Evolutionary conservation across 2,329 filamentous ascomycete species (phyloP).

Genomic region (Berkeleyomyces basicola): DNA sequence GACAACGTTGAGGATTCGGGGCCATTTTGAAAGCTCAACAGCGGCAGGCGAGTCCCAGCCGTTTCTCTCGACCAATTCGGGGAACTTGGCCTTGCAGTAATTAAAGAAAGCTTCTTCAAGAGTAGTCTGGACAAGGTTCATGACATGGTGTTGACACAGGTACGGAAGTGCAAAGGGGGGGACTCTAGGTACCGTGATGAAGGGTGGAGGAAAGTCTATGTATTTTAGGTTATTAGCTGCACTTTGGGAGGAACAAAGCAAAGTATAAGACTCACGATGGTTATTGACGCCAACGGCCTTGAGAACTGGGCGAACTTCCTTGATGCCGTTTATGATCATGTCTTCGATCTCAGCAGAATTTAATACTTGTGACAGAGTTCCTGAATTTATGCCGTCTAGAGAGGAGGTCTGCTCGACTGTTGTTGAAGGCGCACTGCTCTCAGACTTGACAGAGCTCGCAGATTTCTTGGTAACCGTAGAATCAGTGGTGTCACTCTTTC

Average conservation of each 20-base stretch:
- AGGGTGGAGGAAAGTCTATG: background rate
- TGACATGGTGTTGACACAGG: conserved; percentile 7
- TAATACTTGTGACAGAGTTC: background rate
- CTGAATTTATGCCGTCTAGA: background rate
- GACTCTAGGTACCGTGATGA: conserved; percentile 2
- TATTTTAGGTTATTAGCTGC: background rate
- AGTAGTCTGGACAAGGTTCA: background rate
- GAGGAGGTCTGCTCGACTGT: background rate
- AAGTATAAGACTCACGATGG: background rate
- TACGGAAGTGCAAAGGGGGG: conserved; percentile 4
- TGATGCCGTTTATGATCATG: background rate
- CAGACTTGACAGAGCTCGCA: background rate
- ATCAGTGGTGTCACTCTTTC: background rate
- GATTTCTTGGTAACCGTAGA: no score
- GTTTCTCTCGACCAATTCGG: background rate
- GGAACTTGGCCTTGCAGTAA: conserved; percentile 5
- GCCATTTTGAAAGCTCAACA: conserved; percentile 9
- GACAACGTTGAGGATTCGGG: background rate
- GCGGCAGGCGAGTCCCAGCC: conserved; percentile 7
- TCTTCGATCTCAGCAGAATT: background rate
- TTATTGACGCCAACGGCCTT: background rate
- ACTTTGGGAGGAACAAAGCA: background rate
- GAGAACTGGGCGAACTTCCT: background rate
- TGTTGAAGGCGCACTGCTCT: no score
- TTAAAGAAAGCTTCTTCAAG: conserved; percentile 7